A percentile compares a stretch with the other conserved stretches of the same genome.
These are phyloP conservation scores for Usnea hakonensis DNA, from an alignment of 495 filamentous ascomycete genomes.

Conservation along the genomic window DNA sequence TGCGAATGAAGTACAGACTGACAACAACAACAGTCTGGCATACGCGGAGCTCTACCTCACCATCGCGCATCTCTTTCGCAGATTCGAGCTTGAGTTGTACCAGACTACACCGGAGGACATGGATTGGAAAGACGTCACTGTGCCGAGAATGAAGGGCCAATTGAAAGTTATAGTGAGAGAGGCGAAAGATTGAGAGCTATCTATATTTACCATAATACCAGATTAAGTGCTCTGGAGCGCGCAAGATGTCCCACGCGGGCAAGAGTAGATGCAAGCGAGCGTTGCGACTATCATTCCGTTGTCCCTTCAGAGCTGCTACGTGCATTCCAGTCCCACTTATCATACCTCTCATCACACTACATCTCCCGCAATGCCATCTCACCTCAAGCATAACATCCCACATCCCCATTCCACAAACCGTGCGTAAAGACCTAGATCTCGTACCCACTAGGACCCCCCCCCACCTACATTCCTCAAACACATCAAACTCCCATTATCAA, in stretches of 20 bases:
- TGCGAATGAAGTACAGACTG: neutral
- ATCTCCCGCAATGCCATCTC: too few relatives aligned
- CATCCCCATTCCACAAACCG: too few relatives aligned
- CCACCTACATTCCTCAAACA: too few relatives aligned
- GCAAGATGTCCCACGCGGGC: neutral
- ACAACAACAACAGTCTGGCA: slow-evolving; percentile 24
- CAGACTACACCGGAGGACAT: slow-evolving; percentile 33
- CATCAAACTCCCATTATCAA: too few relatives aligned
- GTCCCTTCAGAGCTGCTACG: too few relatives aligned
- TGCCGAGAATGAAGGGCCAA: slow-evolving; percentile 1
- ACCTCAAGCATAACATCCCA: too few relatives aligned
- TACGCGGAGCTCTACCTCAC: slow-evolving; percentile 36
- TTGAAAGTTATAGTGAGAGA: neutral
- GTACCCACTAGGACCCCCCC: too few relatives aligned
- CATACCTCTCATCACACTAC: too few relatives aligned
- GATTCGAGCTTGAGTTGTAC: slow-evolving; percentile 30
- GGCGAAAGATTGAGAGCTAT: neutral
- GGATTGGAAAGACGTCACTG: slow-evolving; percentile 9
- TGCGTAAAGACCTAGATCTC: too few relatives aligned
- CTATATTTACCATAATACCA: neutral
- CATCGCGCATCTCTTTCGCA: slow-evolving; percentile 33
- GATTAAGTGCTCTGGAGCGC: neutral
- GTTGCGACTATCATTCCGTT: neutral
- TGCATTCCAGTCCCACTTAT: too few relatives aligned
- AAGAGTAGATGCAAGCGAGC: neutral